phyloP scores from a whole-genome alignment of 495 filamentous ascomycete genomes.

The Pseudomonodictys pantanalensis region DNA sequence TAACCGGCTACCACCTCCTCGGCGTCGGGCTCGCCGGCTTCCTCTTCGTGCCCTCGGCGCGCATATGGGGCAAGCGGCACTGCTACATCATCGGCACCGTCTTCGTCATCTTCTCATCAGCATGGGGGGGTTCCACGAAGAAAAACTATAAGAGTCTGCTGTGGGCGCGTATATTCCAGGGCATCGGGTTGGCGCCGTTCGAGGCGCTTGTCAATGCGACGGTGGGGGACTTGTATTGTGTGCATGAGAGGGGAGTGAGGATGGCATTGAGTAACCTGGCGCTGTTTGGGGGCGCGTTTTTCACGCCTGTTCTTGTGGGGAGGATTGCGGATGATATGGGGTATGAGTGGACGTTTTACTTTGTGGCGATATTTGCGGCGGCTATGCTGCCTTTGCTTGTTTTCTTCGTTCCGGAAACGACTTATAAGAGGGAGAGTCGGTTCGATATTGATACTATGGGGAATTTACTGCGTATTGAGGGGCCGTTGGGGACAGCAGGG shows the following conservation, averaged over 20 bases:
- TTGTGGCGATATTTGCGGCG: conserved; percentile 47
- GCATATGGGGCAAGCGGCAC: conserved; percentile 90
- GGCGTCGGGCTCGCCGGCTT: conserved; percentile 78
- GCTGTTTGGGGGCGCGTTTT: conserved; percentile 86
- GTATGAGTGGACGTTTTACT: conserved; percentile 59
- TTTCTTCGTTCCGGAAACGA: conserved; percentile 83
- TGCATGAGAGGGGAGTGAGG: conserved; percentile 72
- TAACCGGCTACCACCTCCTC: conserved; percentile 85
- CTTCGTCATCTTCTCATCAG: conserved; percentile 66
- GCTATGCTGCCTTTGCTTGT: conserved; percentile 47
- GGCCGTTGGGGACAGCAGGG: neutral
- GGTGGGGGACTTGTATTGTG: conserved; percentile 39
- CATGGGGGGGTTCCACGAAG: conserved; percentile 73
- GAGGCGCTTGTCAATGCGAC: conserved; percentile 47
- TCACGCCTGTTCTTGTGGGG: conserved; percentile 84
- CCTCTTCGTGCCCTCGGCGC: conserved; percentile 80
- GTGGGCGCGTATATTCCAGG: conserved; percentile 57
- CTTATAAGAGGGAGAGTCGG: conserved; percentile 62
- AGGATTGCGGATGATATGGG: conserved; percentile 73
- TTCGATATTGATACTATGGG: conserved; percentile 53
- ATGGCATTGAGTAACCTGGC: conserved; percentile 91
- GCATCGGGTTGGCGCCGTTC: conserved; percentile 47
- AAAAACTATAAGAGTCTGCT: conserved; percentile 66
- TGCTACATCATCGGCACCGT: conserved; percentile 76
- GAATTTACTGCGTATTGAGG: conserved; percentile 15